phyloP scores from a whole-genome alignment of 2,329 filamentous ascomycete species.

The Fusarium ramigenum region DNA sequence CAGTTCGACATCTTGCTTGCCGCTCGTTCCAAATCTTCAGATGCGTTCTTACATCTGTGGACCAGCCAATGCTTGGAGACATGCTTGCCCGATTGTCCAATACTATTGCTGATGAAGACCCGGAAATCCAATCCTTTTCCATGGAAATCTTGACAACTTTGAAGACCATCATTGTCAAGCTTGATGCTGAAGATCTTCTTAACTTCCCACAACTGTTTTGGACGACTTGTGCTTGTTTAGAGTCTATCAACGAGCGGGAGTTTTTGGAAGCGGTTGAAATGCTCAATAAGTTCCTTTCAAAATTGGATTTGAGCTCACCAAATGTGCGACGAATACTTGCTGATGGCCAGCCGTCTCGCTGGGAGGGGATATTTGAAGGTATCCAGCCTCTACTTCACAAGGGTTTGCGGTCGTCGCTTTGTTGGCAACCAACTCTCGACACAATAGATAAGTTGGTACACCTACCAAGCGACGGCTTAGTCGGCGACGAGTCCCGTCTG shows the following conservation, averaged over 20 bases:
- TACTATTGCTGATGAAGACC: conserved; percentile 93
- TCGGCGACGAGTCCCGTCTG: conserved; percentile 83
- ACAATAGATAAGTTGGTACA: conserved; percentile 81
- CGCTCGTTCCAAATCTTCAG: conserved; percentile 97
- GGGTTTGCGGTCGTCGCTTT: conserved; percentile 86
- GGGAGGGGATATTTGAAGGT: conserved; percentile 90
- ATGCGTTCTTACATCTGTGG: conserved; percentile 88
- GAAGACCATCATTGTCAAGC: conserved; percentile 87
- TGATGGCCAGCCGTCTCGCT: conserved; percentile 82
- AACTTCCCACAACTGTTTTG: conserved; percentile 97
- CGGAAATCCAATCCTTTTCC: conserved; percentile 94
- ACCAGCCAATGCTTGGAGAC: conserved; percentile 94
- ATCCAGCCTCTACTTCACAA: conserved; percentile 89
- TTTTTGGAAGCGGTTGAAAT: conserved; percentile 92
- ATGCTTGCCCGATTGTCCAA: conserved; percentile 97
- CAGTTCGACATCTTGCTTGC: conserved; percentile 92
- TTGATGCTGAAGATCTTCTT: conserved; percentile 81
- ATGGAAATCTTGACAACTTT: conserved; percentile 97
- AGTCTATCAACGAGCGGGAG: conserved; percentile 95
- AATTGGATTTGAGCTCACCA: conserved; percentile 80
- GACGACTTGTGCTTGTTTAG: conserved; percentile 95
- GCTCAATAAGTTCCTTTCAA: conserved; percentile 85
- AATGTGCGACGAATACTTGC: conserved; percentile 75
- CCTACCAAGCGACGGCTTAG: conserved; percentile 80
- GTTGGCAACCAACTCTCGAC: conserved; percentile 79